These are phyloP conservation scores for Ophiostoma sp. DNA, from an alignment of 2,329 filamentous ascomycete species.

Conservation along the genomic window DNA sequence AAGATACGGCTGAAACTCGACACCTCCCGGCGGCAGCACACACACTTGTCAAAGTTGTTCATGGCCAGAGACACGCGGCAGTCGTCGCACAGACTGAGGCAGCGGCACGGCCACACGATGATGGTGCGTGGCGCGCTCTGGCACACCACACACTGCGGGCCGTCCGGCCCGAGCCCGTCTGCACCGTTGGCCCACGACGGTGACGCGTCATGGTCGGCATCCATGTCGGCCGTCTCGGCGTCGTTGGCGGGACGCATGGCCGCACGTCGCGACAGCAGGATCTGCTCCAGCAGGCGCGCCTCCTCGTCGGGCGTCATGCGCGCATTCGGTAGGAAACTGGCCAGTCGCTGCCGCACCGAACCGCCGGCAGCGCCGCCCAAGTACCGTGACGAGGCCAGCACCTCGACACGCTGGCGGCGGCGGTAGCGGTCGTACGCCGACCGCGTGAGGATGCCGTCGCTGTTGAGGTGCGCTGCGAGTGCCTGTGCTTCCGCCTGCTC, in stretches of 20 bases:
- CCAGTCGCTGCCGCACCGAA: constrained; percentile 26
- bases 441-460: constrained; percentile 70
- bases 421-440: constrained; percentile 66
- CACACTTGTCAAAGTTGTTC: constrained; percentile 96
- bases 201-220: constrained; percentile 16
- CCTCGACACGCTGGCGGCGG: constrained; percentile 62
- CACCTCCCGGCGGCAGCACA: constrained; percentile 86
- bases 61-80: constrained; percentile 88
- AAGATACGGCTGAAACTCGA: constrained; percentile 86
- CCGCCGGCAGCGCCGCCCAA: constrained; percentile 31
- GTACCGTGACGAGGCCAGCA: constrained; percentile 45
- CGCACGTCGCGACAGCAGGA: constrained; percentile 50
- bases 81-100: constrained; percentile 89
- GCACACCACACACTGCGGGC: constrained; percentile 89
- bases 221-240: background rate
- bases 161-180: constrained; percentile 62
- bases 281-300: constrained; percentile 54
- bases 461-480: constrained; percentile 72
- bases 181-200: constrained; percentile 64
- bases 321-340: constrained; percentile 31
- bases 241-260: constrained; percentile 22
- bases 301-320: constrained; percentile 55
- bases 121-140: constrained; percentile 80
- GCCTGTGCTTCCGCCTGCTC: constrained; percentile 76
- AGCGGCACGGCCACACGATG: constrained; percentile 94